Percentiles rank a stretch among this genome's conserved stretches.
phyloP scores from a whole-genome alignment of 768 basidiomycete species.

The Pseudohyphozyma bogoriensis region DNA sequence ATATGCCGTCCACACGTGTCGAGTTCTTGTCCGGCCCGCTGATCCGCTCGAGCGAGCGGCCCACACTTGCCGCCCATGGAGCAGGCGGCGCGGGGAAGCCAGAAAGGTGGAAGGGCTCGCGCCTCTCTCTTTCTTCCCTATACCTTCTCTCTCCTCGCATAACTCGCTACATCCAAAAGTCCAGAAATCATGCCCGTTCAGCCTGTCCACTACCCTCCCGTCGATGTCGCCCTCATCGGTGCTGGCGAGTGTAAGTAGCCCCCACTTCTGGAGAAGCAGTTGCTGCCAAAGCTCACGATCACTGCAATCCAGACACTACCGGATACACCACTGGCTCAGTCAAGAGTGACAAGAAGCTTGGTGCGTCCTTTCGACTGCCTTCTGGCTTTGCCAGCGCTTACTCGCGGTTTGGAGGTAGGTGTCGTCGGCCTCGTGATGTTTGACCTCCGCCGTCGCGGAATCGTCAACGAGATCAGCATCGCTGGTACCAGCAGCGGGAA shows the following conservation, averaged over 20 bases:
- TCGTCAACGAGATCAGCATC: conserved; percentile 2
- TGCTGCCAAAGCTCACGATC: not conserved
- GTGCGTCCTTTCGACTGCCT: not conserved
- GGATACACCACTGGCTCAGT: not conserved
- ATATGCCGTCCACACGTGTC: no score
- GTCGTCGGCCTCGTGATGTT: not conserved
- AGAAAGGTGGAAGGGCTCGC: no score
- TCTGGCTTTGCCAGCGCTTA: not conserved
- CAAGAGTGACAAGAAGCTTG: conserved; percentile 4
- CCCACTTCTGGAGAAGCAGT: not conserved
- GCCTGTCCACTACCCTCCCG: not conserved
- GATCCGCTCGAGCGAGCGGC: no score
- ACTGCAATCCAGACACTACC: not conserved
- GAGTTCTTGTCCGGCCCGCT: no score
- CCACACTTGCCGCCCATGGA: no score
- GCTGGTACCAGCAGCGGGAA: not conserved
- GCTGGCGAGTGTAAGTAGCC: not conserved
- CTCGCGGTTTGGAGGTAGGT: no score
- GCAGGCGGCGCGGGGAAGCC: no score
- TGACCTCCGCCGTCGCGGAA: not conserved
- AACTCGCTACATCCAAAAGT: no score
- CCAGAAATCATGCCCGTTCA: not conserved
- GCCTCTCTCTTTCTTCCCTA: no score
- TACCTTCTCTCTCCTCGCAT: no score
- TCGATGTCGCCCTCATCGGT: conserved; percentile 1